phyloP scores from a whole-genome alignment of 2,329 filamentous ascomycete genomes.

The Claviceps cyperi region DNA sequence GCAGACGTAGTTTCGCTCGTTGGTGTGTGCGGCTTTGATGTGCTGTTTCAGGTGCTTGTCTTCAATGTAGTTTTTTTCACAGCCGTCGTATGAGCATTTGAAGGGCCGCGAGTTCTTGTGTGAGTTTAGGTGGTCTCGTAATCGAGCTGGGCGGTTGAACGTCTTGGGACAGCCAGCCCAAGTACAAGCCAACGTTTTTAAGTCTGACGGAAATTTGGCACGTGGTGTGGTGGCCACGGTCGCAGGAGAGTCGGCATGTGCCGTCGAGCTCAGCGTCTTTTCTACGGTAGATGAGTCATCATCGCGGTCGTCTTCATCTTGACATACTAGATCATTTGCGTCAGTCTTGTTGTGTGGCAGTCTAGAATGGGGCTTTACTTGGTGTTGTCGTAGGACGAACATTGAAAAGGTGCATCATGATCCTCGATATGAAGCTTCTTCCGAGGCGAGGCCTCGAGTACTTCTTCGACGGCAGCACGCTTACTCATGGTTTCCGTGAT shows the following conservation, averaged over 20 bases:
- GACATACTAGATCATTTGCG: background rate
- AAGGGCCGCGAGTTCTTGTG: slow-evolving; percentile 79
- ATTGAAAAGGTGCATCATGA: slow-evolving; percentile 9
- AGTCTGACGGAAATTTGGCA: slow-evolving; percentile 49
- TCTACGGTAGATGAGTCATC: slow-evolving; percentile 20
- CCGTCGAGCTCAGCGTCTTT: slow-evolving; percentile 19
- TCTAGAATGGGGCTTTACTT: background rate
- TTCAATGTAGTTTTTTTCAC: slow-evolving; percentile 73
- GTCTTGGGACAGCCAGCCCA: slow-evolving; percentile 62
- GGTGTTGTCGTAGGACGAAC: slow-evolving; percentile 8
- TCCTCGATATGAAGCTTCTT: slow-evolving; percentile 14
- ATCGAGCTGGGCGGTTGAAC: slow-evolving; percentile 73
- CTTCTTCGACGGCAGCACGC: slow-evolving; percentile 14
- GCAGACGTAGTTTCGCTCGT: slow-evolving; percentile 57
- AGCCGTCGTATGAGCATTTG: slow-evolving; percentile 53
- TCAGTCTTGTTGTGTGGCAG: background rate
- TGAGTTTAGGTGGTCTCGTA: slow-evolving; percentile 67
- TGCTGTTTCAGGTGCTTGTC: slow-evolving; percentile 79
- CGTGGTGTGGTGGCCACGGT: slow-evolving; percentile 27
- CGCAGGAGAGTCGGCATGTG: slow-evolving; percentile 17
- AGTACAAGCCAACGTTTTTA: slow-evolving; percentile 66
- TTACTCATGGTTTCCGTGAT: slow-evolving; percentile 16
- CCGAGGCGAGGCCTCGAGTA: slow-evolving; percentile 11
- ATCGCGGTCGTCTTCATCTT: slow-evolving; percentile 11
- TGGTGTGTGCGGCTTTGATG: slow-evolving; percentile 65